These are phyloP conservation scores for Hypoxylon sp. DNA, from an alignment of 2,329 filamentous ascomycete species.

Conservation along the genomic window DNA sequence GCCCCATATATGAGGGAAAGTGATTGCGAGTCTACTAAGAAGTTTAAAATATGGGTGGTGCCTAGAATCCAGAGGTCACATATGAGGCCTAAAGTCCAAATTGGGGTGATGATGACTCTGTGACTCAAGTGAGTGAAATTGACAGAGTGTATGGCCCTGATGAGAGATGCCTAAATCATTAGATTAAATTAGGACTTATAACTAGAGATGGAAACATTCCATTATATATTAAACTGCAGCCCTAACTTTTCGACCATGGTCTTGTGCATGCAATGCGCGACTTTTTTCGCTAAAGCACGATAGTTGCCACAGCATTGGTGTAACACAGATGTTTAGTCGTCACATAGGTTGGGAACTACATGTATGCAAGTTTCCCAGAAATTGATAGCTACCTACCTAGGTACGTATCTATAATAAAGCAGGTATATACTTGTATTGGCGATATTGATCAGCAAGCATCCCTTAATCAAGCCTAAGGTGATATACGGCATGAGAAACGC, in stretches of 20 bases:
- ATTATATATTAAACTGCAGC: not conserved
- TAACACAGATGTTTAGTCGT: not conserved
- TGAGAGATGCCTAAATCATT: not conserved
- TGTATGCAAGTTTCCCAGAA: not conserved
- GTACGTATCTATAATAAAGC: not conserved
- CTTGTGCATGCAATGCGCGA: not conserved
- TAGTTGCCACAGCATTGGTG: not conserved
- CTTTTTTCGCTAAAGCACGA: not conserved
- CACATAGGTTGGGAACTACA: not conserved
- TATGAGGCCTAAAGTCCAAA: not conserved
- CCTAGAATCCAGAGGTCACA: not conserved
- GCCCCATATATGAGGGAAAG: not conserved
- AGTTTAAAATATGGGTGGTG: not conserved
- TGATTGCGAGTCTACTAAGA: not conserved
- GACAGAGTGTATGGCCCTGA: not conserved
- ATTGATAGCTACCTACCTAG: not conserved
- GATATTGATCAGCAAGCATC: no score
- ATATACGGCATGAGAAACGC: not conserved
- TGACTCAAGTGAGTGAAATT: not conserved
- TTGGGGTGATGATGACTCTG: not conserved
- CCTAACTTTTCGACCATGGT: not conserved
- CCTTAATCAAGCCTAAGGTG: not conserved
- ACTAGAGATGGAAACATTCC: not conserved
- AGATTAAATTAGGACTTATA: not conserved
- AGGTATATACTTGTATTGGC: no score